Percentiles rank a stretch among this genome's conserved stretches.
Conservation (phyloP, 2,329 filamentous ascomycete genomes). For the Colletotrichum lupini region DNA sequence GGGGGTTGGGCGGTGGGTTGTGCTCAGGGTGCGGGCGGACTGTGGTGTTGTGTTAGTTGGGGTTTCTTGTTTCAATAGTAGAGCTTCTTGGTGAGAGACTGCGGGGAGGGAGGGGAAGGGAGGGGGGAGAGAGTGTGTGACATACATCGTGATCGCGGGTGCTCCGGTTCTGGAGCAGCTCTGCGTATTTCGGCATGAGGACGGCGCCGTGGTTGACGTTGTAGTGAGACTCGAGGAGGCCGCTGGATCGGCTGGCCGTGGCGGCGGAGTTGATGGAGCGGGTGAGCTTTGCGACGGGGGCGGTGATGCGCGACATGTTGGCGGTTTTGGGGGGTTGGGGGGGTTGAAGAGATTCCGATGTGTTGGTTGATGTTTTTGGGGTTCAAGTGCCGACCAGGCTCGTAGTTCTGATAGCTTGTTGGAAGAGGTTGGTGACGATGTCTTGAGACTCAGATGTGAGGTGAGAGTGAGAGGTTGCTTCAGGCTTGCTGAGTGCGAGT, state of each 20-base stretch:
- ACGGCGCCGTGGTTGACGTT: slow-evolving; percentile 48
- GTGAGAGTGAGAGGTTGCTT: not conserved
- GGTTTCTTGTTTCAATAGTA: not conserved
- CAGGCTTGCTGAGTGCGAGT: not conserved
- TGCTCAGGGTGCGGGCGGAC: slow-evolving; percentile 55
- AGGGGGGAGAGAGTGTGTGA: slow-evolving; percentile 22
- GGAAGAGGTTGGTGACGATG: not conserved
- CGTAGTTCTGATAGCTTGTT: not conserved
- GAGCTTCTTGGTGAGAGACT: not conserved
- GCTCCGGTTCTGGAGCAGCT: slow-evolving; percentile 52
- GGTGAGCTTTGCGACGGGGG: slow-evolving; percentile 60
- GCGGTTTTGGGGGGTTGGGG: not conserved
- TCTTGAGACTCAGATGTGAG: not conserved
- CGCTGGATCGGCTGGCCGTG: slow-evolving; percentile 44
- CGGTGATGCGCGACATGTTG: slow-evolving; percentile 62
- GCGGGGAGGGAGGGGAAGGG: no score
- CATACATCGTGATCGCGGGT: slow-evolving; percentile 54
- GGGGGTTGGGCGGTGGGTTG: slow-evolving; percentile 59
- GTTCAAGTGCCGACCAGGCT: slow-evolving; percentile 16
- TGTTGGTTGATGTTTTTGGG: not conserved
- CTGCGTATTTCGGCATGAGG: slow-evolving; percentile 60
- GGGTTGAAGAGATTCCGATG: slow-evolving; percentile 15
- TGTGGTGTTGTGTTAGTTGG: slow-evolving; percentile 37
- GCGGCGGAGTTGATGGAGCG: slow-evolving; percentile 58
- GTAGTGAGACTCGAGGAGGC: slow-evolving; percentile 45